Base-by-base conservation (phyloP, 2,329 filamentous ascomycete species). In the Lasiodiplodia theobromae region DNA sequence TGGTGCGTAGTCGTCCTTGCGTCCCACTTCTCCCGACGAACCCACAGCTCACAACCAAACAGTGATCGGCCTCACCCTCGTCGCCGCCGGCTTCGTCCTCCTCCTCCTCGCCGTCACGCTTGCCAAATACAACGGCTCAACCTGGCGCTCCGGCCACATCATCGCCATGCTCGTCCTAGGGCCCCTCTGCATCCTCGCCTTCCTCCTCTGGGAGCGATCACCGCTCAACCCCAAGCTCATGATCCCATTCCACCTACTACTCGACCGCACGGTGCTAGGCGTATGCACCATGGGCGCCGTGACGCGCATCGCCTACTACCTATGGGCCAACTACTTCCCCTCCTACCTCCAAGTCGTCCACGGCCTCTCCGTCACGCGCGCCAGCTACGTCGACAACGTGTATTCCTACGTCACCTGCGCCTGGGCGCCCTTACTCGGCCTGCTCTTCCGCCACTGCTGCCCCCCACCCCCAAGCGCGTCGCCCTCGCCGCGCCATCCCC, bases 181-280 rank as follows among this genome's bases (percentile, higher is more conserved):
- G 4, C 66, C 80, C 58, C 31, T 77, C 1, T 72, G 77, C 12
- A 75, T 83, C 52, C 71, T 79, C 11, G 72, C 68, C 18, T 82
- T 82, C 69, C 77, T 70, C 34, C 4, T 80, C 18, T 82, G 76
- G 70, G 82, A 84, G 70, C 73, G 69, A 68, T 79, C 16, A 79
- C 81, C 1, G 80, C 77, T 1, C 16, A 52, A 52, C n/a, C 73
- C 77, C 6, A 77, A 77, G 6, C 82, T 3, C 10, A 52, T 84
- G 73, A 69, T 84, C 2, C 78, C 81, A 0, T 86, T 79, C 79
- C 73, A 82, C 21, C 77, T 86, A 34, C 80, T 87, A 67, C 80
- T 76, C 65, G 78, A 85, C 49, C 80, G 81, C n/a, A 86, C 85
- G 23, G 82, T 87, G 14, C 70, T 86, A 7, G 85, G 86, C 3